Conservation (phyloP, 768 basidiomycete species). For the Calocybe cyanea region DNA sequence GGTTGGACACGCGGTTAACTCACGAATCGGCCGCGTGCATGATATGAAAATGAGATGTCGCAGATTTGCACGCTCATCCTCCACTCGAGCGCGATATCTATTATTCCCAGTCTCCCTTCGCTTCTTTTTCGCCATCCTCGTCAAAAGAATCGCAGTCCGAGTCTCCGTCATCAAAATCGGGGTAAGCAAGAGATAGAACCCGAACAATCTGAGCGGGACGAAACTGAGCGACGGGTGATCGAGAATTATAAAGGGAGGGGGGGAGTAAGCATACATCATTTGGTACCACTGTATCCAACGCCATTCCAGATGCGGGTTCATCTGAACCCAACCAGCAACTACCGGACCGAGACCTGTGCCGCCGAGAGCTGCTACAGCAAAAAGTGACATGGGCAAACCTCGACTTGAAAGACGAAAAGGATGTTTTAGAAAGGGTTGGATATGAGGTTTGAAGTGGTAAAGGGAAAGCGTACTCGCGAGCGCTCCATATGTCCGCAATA, state of each 20-base stretch:
- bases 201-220: conserved; percentile 39
- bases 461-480: conserved; percentile 58
- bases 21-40: conserved; percentile 68
- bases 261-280: conserved; percentile 44
- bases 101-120: conserved; percentile 64
- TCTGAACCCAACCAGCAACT: conserved; percentile 64
- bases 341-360: conserved; percentile 65
- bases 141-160: conserved; percentile 65
- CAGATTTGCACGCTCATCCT: conserved; percentile 57
- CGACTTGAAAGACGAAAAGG: conserved; percentile 40
- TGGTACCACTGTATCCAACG: conserved; percentile 86
- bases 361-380: conserved; percentile 55
- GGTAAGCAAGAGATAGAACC: conserved; percentile 45
- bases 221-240: neutral
- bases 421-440: neutral
- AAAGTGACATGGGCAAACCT: conserved; percentile 75
- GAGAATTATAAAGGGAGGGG: neutral
- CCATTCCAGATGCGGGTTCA: conserved; percentile 57
- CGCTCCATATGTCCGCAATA: conserved; percentile 64
- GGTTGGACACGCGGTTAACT: conserved; percentile 21
- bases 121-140: conserved; percentile 54
- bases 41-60: conserved; percentile 63
- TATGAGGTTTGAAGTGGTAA: neutral
- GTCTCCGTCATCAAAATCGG: conserved; percentile 69
- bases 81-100: conserved; percentile 58